phyloP scores from a whole-genome alignment of 495 filamentous ascomycete species.

The Xylaria intraflava region DNA sequence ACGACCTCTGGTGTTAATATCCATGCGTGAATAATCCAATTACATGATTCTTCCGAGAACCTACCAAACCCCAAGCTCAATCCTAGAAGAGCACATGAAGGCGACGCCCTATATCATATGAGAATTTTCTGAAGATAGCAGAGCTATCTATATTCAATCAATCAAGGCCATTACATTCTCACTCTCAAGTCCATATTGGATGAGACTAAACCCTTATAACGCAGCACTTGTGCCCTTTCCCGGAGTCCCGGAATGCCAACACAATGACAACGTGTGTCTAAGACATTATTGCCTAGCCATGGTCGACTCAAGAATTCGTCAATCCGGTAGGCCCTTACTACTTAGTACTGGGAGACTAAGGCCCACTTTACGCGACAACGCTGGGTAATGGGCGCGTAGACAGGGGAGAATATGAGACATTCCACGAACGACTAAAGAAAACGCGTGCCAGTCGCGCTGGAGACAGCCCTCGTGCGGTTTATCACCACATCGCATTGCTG shows the following conservation, averaged over 20 bases:
- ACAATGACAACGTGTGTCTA: background rate
- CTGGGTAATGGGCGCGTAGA: no score
- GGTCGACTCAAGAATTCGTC: background rate
- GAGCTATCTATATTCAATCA: background rate
- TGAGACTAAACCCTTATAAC: background rate
- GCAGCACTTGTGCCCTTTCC: background rate
- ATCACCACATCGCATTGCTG: constrained; percentile 6
- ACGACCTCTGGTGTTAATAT: no score
- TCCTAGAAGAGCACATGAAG: background rate
- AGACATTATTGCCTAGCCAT: background rate
- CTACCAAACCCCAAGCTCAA: no score
- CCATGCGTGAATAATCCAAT: no score
- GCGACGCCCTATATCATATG: background rate
- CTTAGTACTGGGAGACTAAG: background rate
- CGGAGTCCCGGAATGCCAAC: background rate
- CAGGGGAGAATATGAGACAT: background rate
- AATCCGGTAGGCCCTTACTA: no score
- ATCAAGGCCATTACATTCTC: background rate
- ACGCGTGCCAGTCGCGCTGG: constrained; percentile 12
- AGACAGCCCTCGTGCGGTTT: background rate
- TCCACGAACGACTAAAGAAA: background rate
- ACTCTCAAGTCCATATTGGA: background rate
- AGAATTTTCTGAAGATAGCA: background rate
- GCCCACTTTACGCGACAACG: no score
- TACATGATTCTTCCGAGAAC: no score